Base-by-base conservation (phyloP, 495 filamentous ascomycete species). In the Penicillium cosmopolitanum region DNA sequence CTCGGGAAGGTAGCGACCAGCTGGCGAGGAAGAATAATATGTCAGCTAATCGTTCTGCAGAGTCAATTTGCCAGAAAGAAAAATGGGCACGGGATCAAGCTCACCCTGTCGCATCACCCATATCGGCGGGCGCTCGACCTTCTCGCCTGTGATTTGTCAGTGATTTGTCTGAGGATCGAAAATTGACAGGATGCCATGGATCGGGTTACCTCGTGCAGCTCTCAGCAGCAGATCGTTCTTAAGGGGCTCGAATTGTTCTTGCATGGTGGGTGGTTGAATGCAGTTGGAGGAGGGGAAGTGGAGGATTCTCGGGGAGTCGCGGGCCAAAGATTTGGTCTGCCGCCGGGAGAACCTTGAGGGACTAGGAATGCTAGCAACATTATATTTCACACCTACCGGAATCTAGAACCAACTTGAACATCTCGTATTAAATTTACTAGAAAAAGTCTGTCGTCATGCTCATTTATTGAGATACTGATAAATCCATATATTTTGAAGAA, bases 21-120 rank as follows among this genome's bases (percentile, higher is more conserved):
- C 95, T 96, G 61, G 59, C 54, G 13, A 18, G 56, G 35, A 64
- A 43, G 35, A 50, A 25, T 4, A 25, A 21, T 48, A 18, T 53
- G 34, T 63, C 40, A 65, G 50, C 64, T 48, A 18, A 31, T 23
- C 18, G 9, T 54, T 43, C 47, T 4, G 23, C 13, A 21, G 7
- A 0, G 2, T 47, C 5, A 56, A 35, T 52, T 57, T 16, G 4
- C 18, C 12, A 18, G 28, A 31, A 12, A n/a, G 9, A 35, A 12
- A n/a, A 11, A 23, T 38, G 19, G 42, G 53, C 8, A 18, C 12
- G 50, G 23, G 25, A n/a, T 44, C 35, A 42, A 52, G 50, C 70
- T 65, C 80, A 93, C 93, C 93, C 86, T 97, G 95, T 75, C 95
- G 89, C 95, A 98, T 98, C 67, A 98, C 91, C 96, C 95, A 98